These are phyloP conservation scores for Astragalus membranaceus DNA, from an alignment of 306 rosid species.

Conservation along the genomic window DNA sequence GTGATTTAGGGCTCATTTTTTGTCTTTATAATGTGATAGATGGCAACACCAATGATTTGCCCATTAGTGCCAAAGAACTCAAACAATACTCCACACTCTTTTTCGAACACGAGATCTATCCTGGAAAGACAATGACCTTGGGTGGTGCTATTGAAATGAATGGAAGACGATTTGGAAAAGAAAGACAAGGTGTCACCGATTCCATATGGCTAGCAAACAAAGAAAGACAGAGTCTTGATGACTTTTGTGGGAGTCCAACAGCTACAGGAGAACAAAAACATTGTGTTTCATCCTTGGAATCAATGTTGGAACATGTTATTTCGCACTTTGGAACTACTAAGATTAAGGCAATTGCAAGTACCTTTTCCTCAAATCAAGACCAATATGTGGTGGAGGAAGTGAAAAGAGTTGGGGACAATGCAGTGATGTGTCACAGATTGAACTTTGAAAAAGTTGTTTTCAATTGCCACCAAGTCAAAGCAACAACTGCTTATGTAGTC, in stretches of 20 bases:
- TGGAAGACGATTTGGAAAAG: not conserved
- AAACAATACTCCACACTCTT: slow-evolving; percentile 6
- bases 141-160: no score
- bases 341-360: not conserved
- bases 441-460: slow-evolving; percentile 9
- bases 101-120: slow-evolving; percentile 7
- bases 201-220: not conserved
- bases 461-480: slow-evolving; percentile 1
- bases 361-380: not conserved
- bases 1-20: not conserved
- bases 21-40: not conserved
- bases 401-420: slow-evolving; percentile 1
- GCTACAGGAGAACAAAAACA: not conserved
- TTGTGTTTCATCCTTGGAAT: not conserved
- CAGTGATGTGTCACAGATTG: not conserved
- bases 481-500: not conserved
- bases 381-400: slow-evolving; percentile 3
- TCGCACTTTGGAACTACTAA: slow-evolving; percentile 4
- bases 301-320: not conserved
- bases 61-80: not conserved
- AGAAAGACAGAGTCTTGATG: not conserved
- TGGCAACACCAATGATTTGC: not conserved
- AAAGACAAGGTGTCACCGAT: not conserved
- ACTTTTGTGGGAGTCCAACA: not conserved
- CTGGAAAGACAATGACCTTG: not conserved